A percentile compares a stretch with the other conserved stretches of the same genome.
phyloP scores from a whole-genome alignment of 345 rosid species.

The Eucalyptus paniculata region DNA sequence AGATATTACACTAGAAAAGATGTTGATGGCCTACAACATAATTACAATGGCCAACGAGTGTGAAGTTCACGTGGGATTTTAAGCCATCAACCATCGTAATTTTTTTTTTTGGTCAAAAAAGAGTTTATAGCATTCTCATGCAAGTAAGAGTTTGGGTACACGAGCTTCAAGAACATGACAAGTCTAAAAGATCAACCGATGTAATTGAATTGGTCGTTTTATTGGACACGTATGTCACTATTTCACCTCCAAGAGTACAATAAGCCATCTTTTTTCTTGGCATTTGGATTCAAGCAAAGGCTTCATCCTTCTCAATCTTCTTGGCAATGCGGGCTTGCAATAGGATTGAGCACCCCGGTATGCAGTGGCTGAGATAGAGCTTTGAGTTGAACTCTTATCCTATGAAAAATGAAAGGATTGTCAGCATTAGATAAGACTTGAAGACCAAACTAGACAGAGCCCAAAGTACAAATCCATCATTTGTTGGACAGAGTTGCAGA shows the following conservation, averaged over 20 bases:
- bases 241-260: neutral
- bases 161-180: too few species aligned
- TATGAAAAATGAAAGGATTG: neutral
- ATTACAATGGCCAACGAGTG: neutral
- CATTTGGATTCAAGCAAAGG: neutral
- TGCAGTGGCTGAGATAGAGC: neutral
- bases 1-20: neutral
- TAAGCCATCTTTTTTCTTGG: neutral
- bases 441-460: neutral
- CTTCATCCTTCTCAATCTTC: neutral
- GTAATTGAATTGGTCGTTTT: neutral
- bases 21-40: neutral
- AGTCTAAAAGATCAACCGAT: too few species aligned
- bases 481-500: neutral
- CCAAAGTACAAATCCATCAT: neutral
- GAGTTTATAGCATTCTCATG: too few species aligned
- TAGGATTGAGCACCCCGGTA: neutral
- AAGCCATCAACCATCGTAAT: rapidly evolving
- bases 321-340: neutral
- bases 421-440: neutral
- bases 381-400: neutral
- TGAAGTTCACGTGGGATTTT: neutral
- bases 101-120: too few species aligned
- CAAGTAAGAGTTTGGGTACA: too few species aligned
- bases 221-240: neutral